Conservation (phyloP, 1,284 basidiomycete genomes). For the Tilletiaria anomala region DNA sequence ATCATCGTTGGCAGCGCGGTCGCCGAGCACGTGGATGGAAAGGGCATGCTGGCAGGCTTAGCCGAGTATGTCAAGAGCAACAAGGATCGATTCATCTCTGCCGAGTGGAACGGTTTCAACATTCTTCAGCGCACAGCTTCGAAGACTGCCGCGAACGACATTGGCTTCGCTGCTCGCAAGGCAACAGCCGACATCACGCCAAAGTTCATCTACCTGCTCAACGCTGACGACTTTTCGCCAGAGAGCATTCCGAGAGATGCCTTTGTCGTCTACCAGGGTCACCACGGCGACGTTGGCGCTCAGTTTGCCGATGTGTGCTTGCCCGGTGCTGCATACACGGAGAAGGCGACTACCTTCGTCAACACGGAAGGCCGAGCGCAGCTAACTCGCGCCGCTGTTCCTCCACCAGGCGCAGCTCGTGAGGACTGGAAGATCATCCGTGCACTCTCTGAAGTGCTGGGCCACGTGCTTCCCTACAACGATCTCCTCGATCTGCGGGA, state of each 20-base stretch:
- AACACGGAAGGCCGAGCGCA: slow-evolving; percentile 94
- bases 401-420: slow-evolving; percentile 81
- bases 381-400: slow-evolving; percentile 77
- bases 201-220: slow-evolving; percentile 94
- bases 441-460: slow-evolving; percentile 79
- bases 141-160: slow-evolving; percentile 84
- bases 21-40: slow-evolving; percentile 71
- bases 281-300: slow-evolving; percentile 93
- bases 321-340: slow-evolving; percentile 87
- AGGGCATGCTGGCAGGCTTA: slow-evolving; percentile 62
- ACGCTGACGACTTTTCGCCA: slow-evolving; percentile 85
- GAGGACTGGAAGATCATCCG: slow-evolving; percentile 99
- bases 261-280: slow-evolving; percentile 97
- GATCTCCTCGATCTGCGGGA: slow-evolving; percentile 74
- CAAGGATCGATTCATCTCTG: slow-evolving; percentile 53
- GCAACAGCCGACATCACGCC: slow-evolving; percentile 57
- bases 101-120: slow-evolving; percentile 91
- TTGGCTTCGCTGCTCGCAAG: slow-evolving; percentile 73
- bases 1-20: slow-evolving; percentile 84
- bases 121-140: slow-evolving; percentile 81
- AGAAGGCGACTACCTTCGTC: slow-evolving; percentile 86
- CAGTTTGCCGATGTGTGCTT: slow-evolving; percentile 91
- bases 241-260: slow-evolving; percentile 80
- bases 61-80: slow-evolving; percentile 61
- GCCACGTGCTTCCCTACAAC: slow-evolving; percentile 71